phyloP scores from a whole-genome alignment of 2,329 filamentous ascomycete genomes.

The Colletotrichum chrysophilum region DNA sequence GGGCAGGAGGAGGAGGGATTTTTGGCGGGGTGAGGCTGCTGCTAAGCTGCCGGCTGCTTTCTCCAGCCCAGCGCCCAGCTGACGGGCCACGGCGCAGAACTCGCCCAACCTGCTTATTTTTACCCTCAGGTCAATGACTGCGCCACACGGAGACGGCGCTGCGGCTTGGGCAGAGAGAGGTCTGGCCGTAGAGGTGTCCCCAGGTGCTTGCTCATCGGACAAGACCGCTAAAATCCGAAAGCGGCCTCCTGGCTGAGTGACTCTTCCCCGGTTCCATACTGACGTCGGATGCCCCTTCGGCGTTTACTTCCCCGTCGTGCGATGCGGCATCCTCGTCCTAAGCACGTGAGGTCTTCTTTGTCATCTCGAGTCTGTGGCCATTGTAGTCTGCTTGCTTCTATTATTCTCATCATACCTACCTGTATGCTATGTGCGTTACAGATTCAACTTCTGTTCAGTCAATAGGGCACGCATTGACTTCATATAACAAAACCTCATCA shows the following conservation, averaged over 20 bases:
- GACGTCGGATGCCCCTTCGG: background rate
- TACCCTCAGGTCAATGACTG: background rate
- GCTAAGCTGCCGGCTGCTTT: background rate
- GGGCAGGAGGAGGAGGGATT: background rate
- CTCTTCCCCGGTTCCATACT: background rate
- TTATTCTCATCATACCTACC: background rate
- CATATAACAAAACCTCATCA: background rate
- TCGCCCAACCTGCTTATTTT: background rate
- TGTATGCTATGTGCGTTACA: background rate
- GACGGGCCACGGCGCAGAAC: background rate
- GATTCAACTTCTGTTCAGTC: background rate
- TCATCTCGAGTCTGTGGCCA: background rate
- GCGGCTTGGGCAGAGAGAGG: background rate
- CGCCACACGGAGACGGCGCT: background rate
- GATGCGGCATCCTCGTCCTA: background rate
- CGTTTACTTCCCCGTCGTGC: background rate
- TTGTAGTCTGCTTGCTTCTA: background rate
- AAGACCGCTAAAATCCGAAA: constrained; percentile 2
- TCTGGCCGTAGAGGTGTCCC: background rate
- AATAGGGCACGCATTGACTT: background rate
- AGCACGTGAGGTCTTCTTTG: background rate
- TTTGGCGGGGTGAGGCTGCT: constrained; percentile 2
- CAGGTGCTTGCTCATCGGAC: background rate
- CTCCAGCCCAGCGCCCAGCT: background rate
- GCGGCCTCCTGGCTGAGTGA: constrained; percentile 8